Conservation (phyloP, 148 eudicot genomes). For the Rhododendron ferrugineum region DNA sequence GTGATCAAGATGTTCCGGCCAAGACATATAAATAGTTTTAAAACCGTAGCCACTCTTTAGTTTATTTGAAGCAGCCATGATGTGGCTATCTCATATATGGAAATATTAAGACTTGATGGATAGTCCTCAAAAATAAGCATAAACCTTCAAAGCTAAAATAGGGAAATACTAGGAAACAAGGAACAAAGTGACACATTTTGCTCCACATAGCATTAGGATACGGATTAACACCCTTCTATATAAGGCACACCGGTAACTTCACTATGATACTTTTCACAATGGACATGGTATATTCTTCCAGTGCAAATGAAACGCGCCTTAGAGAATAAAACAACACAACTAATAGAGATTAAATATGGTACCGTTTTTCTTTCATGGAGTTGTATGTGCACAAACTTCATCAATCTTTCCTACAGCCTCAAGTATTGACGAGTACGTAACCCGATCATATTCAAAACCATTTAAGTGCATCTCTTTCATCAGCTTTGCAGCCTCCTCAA, state of each 20-base stretch:
- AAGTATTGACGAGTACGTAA: slow-evolving; percentile 87
- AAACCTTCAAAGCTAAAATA: too few species aligned
- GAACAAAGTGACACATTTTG: not conserved
- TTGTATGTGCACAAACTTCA: slow-evolving; percentile 35
- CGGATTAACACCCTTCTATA: not conserved
- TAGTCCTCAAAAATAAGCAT: not conserved
- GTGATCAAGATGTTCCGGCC: not conserved
- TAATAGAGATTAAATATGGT: not conserved
- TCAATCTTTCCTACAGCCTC: slow-evolving; percentile 93
- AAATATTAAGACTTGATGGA: not conserved
- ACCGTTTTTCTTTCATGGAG: slow-evolving; percentile 13
- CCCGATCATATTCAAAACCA: slow-evolving; percentile 76
- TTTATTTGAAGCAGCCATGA: not conserved
- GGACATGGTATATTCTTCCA: not conserved
- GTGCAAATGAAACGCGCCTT: not conserved
- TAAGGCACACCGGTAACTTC: not conserved
- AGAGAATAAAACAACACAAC: not conserved
- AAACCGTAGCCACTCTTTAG: not conserved
- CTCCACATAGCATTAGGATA: not conserved
- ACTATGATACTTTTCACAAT: not conserved
- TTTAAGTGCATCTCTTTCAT: slow-evolving; percentile 75
- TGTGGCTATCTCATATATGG: not conserved
- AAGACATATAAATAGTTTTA: not conserved
- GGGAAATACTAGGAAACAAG: not conserved
- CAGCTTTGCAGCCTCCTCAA: slow-evolving; percentile 89